phyloP scores from a whole-genome alignment of 306 rosid genomes.

The Quercus variabilis region DNA sequence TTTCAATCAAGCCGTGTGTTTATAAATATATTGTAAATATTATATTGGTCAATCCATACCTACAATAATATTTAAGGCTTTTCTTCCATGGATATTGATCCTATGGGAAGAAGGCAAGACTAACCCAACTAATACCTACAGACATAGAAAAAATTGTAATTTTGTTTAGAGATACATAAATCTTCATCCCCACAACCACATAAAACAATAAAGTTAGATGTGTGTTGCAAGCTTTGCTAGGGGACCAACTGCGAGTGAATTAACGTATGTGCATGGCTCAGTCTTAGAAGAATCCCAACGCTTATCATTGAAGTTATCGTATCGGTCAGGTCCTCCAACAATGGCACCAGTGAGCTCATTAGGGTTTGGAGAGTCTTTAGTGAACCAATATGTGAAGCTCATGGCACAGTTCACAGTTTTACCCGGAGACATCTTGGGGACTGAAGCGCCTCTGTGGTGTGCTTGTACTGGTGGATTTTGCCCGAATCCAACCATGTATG shows the following conservation, averaged over 20 bases:
- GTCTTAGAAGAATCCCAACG: slow-evolving; percentile 63
- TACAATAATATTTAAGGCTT: background rate
- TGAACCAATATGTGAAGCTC: slow-evolving; percentile 53
- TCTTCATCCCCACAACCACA: background rate
- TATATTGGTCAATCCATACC: background rate
- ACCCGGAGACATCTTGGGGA: slow-evolving; percentile 21
- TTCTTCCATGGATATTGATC: background rate
- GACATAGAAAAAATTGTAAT: background rate
- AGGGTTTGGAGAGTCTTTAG: slow-evolving; percentile 52
- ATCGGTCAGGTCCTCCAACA: slow-evolving; percentile 69
- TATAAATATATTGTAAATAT: background rate
- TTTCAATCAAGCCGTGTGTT: background rate
- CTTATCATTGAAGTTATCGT: slow-evolving; percentile 64
- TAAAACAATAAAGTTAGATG: background rate
- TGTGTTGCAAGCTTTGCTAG: slow-evolving; percentile 64
- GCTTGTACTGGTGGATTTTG: slow-evolving; percentile 65
- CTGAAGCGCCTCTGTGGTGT: slow-evolving; percentile 88
- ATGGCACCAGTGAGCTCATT: slow-evolving; percentile 90
- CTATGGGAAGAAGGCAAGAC: background rate
- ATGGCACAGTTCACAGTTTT: slow-evolving; percentile 26
- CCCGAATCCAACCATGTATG: slow-evolving; percentile 90
- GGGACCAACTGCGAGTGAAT: slow-evolving; percentile 71
- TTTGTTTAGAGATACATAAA: background rate
- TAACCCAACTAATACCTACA: background rate
- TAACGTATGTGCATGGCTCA: slow-evolving; percentile 84